These are phyloP conservation scores for Saccharomyces hybrid DNA, from an alignment of 1,139 yeast genomes.

Conservation along the genomic window DNA sequence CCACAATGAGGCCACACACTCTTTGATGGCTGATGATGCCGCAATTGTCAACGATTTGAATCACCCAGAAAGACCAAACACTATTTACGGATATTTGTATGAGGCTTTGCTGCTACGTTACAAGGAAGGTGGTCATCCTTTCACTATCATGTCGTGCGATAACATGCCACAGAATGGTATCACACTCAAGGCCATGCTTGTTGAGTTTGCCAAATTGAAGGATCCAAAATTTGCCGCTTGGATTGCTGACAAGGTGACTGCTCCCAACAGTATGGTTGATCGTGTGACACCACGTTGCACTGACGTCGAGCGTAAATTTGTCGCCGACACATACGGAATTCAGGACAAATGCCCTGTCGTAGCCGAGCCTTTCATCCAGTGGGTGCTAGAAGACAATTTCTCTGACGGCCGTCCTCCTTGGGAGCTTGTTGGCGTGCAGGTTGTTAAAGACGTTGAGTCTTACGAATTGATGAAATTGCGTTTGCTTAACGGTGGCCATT, in stretches of 20 bases:
- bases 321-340: background rate
- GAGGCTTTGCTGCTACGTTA: conserved; percentile 5
- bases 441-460: conserved; percentile 5
- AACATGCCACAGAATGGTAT: conserved; percentile 9
- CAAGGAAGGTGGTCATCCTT: conserved; percentile 4
- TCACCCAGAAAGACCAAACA: background rate
- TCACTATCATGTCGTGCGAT: conserved; percentile 7
- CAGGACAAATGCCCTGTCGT: conserved; percentile 5
- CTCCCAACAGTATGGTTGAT: conserved; percentile 9
- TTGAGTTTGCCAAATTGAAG: conserved; percentile 6
- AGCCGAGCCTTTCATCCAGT: conserved; percentile 8
- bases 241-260: conserved; percentile 4
- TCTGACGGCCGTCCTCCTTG: conserved; percentile 8
- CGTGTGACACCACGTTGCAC: conserved; percentile 9
- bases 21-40: conserved; percentile 5
- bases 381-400: conserved; percentile 8
- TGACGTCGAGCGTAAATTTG: conserved; percentile 3
- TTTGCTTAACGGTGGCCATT: conserved; percentile 7
- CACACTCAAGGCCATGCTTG: conserved; percentile 7
- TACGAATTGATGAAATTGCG: conserved; percentile 5
- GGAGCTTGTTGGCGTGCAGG: conserved; percentile 8
- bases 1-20: conserved; percentile 7
- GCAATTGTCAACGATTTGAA: conserved; percentile 5
- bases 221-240: conserved; percentile 5
- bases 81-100: conserved; percentile 4